Base-by-base conservation (phyloP, 148 eudicot genomes). In the Bassia scoparia region DNA sequence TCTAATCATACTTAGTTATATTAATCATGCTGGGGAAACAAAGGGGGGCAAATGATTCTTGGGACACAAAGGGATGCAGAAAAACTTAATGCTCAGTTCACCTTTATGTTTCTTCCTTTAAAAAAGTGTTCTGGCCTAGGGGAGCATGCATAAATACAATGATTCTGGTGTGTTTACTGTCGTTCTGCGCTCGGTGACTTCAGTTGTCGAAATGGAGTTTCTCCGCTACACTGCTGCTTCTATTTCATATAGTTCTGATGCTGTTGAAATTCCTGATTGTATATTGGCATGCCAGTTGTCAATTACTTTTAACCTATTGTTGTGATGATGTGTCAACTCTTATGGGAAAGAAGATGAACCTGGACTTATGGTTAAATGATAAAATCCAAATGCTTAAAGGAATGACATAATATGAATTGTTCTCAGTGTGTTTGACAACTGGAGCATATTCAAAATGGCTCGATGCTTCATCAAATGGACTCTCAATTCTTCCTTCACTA, bases 381-480 rank as follows among this genome's bases (percentile, higher is more conserved):
- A 12, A 54, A 27, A 15, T 27, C 18, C 23, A 27, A 5, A 44
- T 46, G 48, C 35, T 60, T 31, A 55, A 61, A 18, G 53, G 8
- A 60, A 71, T 62, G 29, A 41, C 18, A 50, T 48, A 35, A 30
- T 65, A 74, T 61, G 59, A 52, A 34, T 35, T 75, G 5, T 58
- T 50, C 37, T 76, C 81, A 96, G 99, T 90, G 63, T 96, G 99
- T 87, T 84, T 87, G 72, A 79, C 88, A 26, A 84, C 90, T 80
- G 99, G 99, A 71, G 99, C 99, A 72, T 96, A 90, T 80, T 96
- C 99, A 67, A 96, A 85, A 83, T 96, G 99, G 99, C 89, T 96
- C 68, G 94, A 96, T 83, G 82, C 95, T 76, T 86, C 91, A 23
- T 78, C 97, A 56, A 84, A 74, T 80, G 99, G 97, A 67, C 82